phyloP scores from a whole-genome alignment of 768 basidiomycete genomes.

The Fistulinella prunicolor region DNA sequence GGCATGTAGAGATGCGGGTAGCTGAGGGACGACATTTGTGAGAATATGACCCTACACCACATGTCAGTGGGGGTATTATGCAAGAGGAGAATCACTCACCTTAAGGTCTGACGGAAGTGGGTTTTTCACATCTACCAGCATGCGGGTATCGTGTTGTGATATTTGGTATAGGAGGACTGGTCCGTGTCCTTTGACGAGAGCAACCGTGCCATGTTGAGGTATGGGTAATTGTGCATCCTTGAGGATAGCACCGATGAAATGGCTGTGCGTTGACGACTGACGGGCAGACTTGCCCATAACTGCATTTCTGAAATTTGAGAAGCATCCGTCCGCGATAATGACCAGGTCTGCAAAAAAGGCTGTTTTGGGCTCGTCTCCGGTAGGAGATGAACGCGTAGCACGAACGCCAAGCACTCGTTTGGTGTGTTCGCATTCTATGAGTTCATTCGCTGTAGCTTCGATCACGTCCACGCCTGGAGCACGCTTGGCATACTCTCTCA shows the following conservation, averaged over 20 bases:
- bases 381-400: constrained; percentile 45
- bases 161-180: constrained; percentile 95
- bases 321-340: constrained; percentile 91
- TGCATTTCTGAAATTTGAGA: constrained; percentile 80
- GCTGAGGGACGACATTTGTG: constrained; percentile 69
- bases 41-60: constrained; percentile 60
- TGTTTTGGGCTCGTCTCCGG: constrained; percentile 25
- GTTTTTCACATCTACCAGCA: constrained; percentile 86
- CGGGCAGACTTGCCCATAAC: constrained; percentile 53
- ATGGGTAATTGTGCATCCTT: constrained; percentile 74
- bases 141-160: constrained; percentile 81
- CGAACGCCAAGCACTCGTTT: constrained; percentile 64
- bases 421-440: constrained; percentile 56
- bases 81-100: constrained; percentile 33
- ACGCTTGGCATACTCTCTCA: constrained; percentile 62
- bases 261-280: constrained; percentile 59
- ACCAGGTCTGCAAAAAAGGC: constrained; percentile 74
- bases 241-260: constrained; percentile 85
- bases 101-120: constrained; percentile 83
- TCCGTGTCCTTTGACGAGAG: constrained; percentile 73
- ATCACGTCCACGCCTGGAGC: constrained; percentile 72
- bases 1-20: constrained; percentile 68
- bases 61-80: constrained; percentile 1
- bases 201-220: constrained; percentile 79
- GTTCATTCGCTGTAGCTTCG: constrained; percentile 79